Evolutionary conservation across 305 asterid genomes (phyloP).

Genomic region (Fraxinus sp.): DNA sequence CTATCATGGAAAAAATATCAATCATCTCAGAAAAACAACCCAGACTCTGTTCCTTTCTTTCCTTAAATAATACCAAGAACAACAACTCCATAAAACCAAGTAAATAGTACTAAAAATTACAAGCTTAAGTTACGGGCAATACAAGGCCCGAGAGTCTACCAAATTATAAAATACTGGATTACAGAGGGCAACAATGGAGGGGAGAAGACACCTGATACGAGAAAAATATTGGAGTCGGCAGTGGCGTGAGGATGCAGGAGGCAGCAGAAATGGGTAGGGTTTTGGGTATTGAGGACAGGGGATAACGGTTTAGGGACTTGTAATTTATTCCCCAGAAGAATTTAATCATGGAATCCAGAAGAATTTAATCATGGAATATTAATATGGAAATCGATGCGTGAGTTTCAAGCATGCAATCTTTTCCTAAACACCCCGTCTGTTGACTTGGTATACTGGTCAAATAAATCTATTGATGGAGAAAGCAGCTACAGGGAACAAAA

Average conservation of each 20-base stretch:
- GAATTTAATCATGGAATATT: not conserved
- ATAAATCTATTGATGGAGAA: not conserved
- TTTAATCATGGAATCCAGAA: not conserved
- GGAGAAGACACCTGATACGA: not conserved
- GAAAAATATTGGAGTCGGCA: not conserved
- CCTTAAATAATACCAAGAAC: not conserved
- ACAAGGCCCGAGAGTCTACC: not conserved
- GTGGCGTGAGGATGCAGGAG: conserved; percentile 1
- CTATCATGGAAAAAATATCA: not conserved
- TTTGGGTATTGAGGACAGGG: conserved; percentile 2
- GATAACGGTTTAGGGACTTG: conserved; percentile 11
- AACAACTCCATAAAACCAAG: too few relatives aligned
- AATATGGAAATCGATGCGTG: not conserved
- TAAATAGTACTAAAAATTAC: not conserved
- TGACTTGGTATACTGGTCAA: not conserved
- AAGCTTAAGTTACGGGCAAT: not conserved
- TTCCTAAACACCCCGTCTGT: not conserved
- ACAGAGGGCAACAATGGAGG: not conserved
- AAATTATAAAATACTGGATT: not conserved
- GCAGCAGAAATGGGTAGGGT: conserved; percentile 22
- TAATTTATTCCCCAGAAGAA: not conserved
- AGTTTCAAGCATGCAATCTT: not conserved
- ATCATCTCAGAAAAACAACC: not conserved
- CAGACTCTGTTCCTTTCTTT: not conserved
- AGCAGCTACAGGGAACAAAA: not conserved